Conservation (phyloP, 192 early-diverging fungal genomes). For the Allomyces macrogynus region DNA sequence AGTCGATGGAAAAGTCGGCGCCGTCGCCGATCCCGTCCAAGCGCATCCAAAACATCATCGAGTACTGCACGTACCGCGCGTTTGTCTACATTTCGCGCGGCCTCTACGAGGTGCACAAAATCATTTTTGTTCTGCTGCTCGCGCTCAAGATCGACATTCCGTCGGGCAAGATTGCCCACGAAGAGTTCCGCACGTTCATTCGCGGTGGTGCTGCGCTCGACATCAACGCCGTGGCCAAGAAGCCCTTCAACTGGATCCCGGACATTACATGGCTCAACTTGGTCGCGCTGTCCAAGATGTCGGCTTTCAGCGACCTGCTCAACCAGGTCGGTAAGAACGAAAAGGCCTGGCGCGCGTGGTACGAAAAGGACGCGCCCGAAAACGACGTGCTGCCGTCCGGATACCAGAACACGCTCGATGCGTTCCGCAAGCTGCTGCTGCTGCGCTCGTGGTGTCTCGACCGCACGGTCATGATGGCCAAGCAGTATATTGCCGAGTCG, state of each 20-base stretch:
- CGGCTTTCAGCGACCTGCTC: constrained; percentile 36
- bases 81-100: constrained; percentile 36
- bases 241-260: constrained; percentile 47
- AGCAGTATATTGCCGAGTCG: constrained; percentile 39
- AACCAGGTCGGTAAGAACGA: constrained; percentile 48
- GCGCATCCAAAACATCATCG: constrained; percentile 44
- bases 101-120: constrained; percentile 41
- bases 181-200: constrained; percentile 42
- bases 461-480: constrained; percentile 40
- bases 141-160: constrained; percentile 42
- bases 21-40: constrained; percentile 43
- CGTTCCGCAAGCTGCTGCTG: constrained; percentile 33
- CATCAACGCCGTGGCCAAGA: constrained; percentile 41
- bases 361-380: constrained; percentile 41
- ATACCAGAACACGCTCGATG: constrained; percentile 35
- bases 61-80: constrained; percentile 37
- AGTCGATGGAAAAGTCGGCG: constrained; percentile 38
- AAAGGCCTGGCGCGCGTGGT: constrained; percentile 41
- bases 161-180: constrained; percentile 23
- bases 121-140: constrained; percentile 35
- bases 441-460: constrained; percentile 39
- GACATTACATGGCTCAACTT: constrained; percentile 47
- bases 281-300: constrained; percentile 38
- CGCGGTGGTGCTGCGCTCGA: constrained; percentile 43
- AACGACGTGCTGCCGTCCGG: constrained; percentile 37